phyloP scores from a whole-genome alignment of 768 basidiomycete species.

The Lactarius evosmus region DNA sequence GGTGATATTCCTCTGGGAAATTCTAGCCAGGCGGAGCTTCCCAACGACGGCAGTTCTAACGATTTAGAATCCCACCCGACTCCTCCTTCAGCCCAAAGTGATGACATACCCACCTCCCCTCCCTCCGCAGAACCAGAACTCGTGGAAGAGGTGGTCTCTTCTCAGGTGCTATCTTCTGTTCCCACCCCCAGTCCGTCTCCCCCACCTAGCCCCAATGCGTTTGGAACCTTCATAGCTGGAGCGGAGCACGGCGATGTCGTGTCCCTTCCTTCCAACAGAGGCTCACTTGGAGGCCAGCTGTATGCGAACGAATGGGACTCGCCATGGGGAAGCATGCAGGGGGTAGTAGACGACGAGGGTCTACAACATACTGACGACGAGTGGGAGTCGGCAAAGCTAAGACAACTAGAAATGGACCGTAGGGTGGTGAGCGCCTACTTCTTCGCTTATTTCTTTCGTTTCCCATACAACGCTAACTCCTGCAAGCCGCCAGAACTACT shows the following conservation, averaged over 20 bases:
- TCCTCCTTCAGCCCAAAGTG: slow-evolving; percentile 1
- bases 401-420: slow-evolving; percentile 57
- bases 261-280: slow-evolving; percentile 39
- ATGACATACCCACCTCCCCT: neutral
- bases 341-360: slow-evolving; percentile 27
- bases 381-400: slow-evolving; percentile 61
- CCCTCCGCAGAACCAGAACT: neutral
- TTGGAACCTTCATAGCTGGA: slow-evolving; percentile 58
- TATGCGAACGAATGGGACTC: slow-evolving; percentile 35
- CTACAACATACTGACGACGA: slow-evolving; percentile 46
- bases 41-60: neutral
- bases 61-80: slow-evolving; percentile 5
- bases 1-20: slow-evolving; percentile 36
- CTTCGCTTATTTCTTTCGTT: slow-evolving; percentile 11
- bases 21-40: slow-evolving; percentile 1
- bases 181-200: slow-evolving; percentile 26
- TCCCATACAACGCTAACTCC: slow-evolving; percentile 7
- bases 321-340: slow-evolving; percentile 30
- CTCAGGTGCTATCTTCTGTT: neutral
- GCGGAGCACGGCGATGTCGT: slow-evolving; percentile 35
- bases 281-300: slow-evolving; percentile 18
- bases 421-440: slow-evolving; percentile 53
- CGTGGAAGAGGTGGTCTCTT: neutral
- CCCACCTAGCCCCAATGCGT: slow-evolving; percentile 47
- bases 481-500: slow-evolving; percentile 67